Conservation (phyloP, 768 basidiomycete genomes). For the Mycena venus region DNA sequence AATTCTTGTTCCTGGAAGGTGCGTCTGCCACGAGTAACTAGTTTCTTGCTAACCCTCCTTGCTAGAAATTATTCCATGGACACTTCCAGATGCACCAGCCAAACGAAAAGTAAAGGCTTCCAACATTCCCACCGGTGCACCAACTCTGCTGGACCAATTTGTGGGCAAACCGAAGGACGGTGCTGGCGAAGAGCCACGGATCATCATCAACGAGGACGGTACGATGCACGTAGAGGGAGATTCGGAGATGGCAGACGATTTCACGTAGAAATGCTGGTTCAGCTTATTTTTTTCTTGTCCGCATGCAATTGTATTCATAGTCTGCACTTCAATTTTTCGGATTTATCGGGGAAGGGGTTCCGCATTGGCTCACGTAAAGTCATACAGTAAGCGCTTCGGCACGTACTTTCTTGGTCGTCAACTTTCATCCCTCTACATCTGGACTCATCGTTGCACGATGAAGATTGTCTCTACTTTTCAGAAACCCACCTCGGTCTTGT, state of each 20-base stretch:
- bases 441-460: constrained; percentile 45
- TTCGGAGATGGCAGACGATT: constrained; percentile 42
- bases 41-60: not conserved
- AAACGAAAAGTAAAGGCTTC: constrained; percentile 59
- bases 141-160: constrained; percentile 66
- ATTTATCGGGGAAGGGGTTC: not conserved
- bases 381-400: not conserved
- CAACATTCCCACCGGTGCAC: constrained; percentile 38
- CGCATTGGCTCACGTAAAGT: not conserved
- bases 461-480: constrained; percentile 84
- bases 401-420: not conserved
- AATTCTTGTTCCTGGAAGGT: constrained; percentile 88
- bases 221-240: constrained; percentile 65
- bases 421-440: not conserved
- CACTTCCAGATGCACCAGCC: constrained; percentile 55
- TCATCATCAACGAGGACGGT: constrained; percentile 70
- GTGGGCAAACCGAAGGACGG: constrained; percentile 44
- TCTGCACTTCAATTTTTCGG: not conserved
- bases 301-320: not conserved
- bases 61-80: constrained; percentile 72
- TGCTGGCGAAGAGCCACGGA: constrained; percentile 46
- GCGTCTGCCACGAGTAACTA: not conserved
- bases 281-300: not conserved
- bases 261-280: constrained; percentile 6
- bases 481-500: constrained; percentile 77